Evolutionary conservation across 805 yeast species (phyloP).

Genomic region (Sugiyamaella boreocaroliniensis): DNA sequence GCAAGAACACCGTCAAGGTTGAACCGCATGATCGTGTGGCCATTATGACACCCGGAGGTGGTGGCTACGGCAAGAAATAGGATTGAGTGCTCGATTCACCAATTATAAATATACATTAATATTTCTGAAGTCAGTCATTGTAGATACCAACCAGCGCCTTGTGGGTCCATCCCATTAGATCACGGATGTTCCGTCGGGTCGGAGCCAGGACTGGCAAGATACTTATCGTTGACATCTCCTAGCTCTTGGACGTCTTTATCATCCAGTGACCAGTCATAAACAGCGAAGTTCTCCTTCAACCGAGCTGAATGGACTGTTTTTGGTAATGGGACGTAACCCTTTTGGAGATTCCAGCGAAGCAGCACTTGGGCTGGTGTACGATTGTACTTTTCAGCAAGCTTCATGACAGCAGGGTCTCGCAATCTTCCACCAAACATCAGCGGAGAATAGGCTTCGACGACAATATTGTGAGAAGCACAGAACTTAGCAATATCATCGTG

Average conservation of each 20-base stretch:
- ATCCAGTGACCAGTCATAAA: constrained; percentile 41
- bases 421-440: constrained; percentile 51
- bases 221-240: constrained; percentile 25
- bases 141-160: too few species aligned
- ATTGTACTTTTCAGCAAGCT: constrained; percentile 44
- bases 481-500: constrained; percentile 50
- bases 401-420: constrained; percentile 45
- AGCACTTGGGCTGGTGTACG: constrained; percentile 57
- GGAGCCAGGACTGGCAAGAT: constrained; percentile 3
- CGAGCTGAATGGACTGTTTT: constrained; percentile 51
- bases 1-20: constrained; percentile 57
- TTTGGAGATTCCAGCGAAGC: constrained; percentile 64
- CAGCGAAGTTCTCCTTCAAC: constrained; percentile 47
- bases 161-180: neutral
- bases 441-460: constrained; percentile 69
- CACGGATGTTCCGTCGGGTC: constrained; percentile 14
- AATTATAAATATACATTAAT: neutral
- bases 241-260: constrained; percentile 37
- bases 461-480: constrained; percentile 45
- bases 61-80: constrained; percentile 53
- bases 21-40: constrained; percentile 58
- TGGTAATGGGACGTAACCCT: constrained; percentile 65
- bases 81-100: too few species aligned
- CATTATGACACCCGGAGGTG: constrained; percentile 80
- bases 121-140: neutral